Base-by-base conservation (phyloP, 1,284 basidiomycete species). In the Xanthoconium separans region DNA sequence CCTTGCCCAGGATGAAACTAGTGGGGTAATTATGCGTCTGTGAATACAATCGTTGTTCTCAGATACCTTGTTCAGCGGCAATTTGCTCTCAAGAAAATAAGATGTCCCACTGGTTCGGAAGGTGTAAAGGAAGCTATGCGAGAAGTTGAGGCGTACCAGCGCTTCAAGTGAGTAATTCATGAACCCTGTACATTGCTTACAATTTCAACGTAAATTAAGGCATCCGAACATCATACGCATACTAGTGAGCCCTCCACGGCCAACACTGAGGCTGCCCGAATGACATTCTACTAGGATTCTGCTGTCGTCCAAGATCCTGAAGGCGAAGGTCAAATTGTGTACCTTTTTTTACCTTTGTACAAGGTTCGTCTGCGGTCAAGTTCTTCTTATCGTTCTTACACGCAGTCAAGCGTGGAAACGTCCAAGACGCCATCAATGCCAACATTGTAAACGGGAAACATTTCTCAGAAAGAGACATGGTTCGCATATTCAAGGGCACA, bases 71-170 rank as follows among this genome's bases (percentile, higher is more conserved):
- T 43, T 27, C 73, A 93, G 80, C 82, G 93, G 57, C 82, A 91
- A 76, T 97, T 95, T 64, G 95, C 95, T 0, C 76, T 98, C 58
- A 98, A 98, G 77, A 97, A 96, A 77, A 95, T 96, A 66, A 81
- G 92, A 47, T 87, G 91, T 81, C 85, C 89, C 1, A 88, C 86
- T 34, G 90, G 90, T 13, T 81, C 85, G 2, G 89, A 93, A 37
- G 89, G 87, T 18, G 90, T 92, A 20, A 85, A 85, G 62, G 86
- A 87, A 62, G 93, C 88, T 6, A 92, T 95, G 91, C 79, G 87
- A 44, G 93, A 96, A 69, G 89, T 95, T 2, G 93, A 95, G 66
- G 93, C 93, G 1, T 95, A 95, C 67, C 78, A 92, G 64, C 81
- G 93, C 55, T 95, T 96, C 79, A 91, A 87, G 85, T 93, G 75